Conservation (phyloP, 106 monocot genomes). For the Phalaenopsis aphrodite region DNA sequence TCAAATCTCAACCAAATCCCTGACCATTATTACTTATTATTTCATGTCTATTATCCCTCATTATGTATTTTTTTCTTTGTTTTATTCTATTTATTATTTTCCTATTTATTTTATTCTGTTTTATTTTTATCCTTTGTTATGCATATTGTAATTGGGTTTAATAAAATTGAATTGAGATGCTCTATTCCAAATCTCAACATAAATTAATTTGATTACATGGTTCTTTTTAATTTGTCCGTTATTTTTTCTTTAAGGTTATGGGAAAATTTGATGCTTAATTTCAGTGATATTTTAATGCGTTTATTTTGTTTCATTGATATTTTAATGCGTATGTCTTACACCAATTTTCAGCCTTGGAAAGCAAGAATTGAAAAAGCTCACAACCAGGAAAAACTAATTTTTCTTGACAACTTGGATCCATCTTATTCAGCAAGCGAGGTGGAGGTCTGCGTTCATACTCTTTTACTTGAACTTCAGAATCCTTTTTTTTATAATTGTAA, state of each 20-base stretch:
- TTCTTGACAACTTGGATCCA: constrained; percentile 13
- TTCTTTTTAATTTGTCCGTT: not conserved
- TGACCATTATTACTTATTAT: too few species aligned
- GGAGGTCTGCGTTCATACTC: constrained; percentile 3
- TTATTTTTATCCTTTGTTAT: too few species aligned
- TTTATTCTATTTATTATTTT: too few species aligned
- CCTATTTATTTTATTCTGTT: too few species aligned
- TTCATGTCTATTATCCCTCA: too few species aligned
- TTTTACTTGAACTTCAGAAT: not conserved
- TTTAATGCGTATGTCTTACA: not conserved
- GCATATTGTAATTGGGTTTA: too few species aligned
- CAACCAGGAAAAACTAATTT: constrained; percentile 5
- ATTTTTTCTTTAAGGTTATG: not conserved
- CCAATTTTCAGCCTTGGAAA: constrained; percentile 11
- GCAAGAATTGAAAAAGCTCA: constrained; percentile 11
- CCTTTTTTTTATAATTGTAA: not conserved
- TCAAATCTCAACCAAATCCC: too few species aligned
- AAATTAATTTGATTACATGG: not conserved
- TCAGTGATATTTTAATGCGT: not conserved
- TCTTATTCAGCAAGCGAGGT: constrained; percentile 8
- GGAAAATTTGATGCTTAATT: not conserved
- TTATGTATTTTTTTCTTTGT: too few species aligned
- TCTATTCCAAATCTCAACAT: too few species aligned
- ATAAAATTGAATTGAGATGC: too few species aligned
- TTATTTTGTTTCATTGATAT: not conserved